Percentiles rank a stretch among this genome's conserved stretches.
Evolutionary conservation across 768 basidiomycete species (phyloP).

Genomic region (Lyophyllum semitale): DNA sequence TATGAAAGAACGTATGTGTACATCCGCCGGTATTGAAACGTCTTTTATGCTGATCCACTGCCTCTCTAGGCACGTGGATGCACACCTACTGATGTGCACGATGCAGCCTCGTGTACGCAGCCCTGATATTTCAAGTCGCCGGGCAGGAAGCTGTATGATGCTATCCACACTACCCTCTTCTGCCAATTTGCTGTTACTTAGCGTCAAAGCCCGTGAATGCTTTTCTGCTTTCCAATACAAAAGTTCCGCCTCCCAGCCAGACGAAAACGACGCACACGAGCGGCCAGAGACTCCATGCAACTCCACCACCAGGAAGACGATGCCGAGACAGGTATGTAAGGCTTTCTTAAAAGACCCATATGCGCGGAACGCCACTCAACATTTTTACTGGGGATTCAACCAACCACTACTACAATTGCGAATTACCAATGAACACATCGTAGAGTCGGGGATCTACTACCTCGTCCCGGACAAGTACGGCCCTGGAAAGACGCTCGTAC

Average conservation of each 20-base stretch:
- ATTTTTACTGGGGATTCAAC: background rate
- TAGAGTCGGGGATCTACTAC: constrained; percentile 39
- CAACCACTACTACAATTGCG: background rate
- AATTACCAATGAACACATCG: background rate
- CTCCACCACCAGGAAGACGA: constrained; percentile 12
- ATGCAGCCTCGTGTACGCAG: constrained; percentile 40
- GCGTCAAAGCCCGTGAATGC: constrained; percentile 24
- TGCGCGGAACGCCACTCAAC: background rate
- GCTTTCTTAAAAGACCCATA: background rate
- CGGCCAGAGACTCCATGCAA: constrained; percentile 12
- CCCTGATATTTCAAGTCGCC: constrained; percentile 23
- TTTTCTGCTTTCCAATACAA: constrained; percentile 28
- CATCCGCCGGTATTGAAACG: constrained; percentile 10
- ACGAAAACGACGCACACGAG: constrained; percentile 7
- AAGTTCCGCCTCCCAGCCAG: constrained; percentile 13
- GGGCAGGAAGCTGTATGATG: constrained; percentile 15
- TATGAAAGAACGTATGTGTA: constrained; percentile 1
- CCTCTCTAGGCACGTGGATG: constrained; percentile 28
- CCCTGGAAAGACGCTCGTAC: constrained; percentile 35
- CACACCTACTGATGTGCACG: constrained; percentile 26
- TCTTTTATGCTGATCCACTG: constrained; percentile 8
- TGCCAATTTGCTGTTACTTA: constrained; percentile 3
- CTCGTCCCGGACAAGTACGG: constrained; percentile 41
- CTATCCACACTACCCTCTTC: constrained; percentile 21
- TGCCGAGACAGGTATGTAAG: constrained; percentile 15